phyloP scores from a whole-genome alignment of 345 rosid genomes.

The Trapa bicornis region DNA sequence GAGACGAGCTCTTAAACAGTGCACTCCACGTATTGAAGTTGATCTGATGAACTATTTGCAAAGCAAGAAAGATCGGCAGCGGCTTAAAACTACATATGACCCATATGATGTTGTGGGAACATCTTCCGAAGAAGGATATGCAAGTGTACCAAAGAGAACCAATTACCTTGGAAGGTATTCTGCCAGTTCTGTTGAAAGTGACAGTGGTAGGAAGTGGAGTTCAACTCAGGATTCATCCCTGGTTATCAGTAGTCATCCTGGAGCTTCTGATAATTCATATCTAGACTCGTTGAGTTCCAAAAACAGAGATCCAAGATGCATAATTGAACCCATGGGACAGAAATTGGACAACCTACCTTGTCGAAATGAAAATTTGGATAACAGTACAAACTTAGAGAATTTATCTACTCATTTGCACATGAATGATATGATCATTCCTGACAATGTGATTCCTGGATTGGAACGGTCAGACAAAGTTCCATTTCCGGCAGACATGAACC shows the following conservation, averaged over 20 bases:
- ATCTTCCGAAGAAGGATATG: conserved; percentile 89
- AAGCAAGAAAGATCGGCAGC: conserved; percentile 86
- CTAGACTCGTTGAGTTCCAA: conserved; percentile 40
- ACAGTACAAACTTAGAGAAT: conserved; percentile 34
- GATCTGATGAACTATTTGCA: conserved; percentile 91
- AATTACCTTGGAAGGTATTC: conserved; percentile 74
- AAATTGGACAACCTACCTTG: conserved; percentile 25
- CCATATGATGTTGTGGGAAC: conserved; percentile 84
- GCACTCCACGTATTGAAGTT: conserved; percentile 96
- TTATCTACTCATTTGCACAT: conserved; percentile 35
- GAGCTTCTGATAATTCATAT: conserved; percentile 47
- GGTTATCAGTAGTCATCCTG: conserved; percentile 31
- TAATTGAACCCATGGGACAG: conserved; percentile 32
- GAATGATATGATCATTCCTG: conserved; percentile 40
- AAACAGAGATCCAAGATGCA: conserved; percentile 34
- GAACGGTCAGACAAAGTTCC: conserved; percentile 30
- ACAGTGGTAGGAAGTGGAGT: conserved; percentile 77
- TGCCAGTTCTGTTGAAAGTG: conserved; percentile 65
- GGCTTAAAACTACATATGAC: conserved; percentile 74
- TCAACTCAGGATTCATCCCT: conserved; percentile 58
- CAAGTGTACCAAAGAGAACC: conserved; percentile 52
- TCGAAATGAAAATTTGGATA: conserved; percentile 36
- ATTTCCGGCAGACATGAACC: conserved; percentile 33
- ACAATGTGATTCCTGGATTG: conserved; percentile 25
- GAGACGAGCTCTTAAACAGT: conserved; percentile 85